Conservation (phyloP, 2,329 filamentous ascomycete species). For the Fusarium lateritium region DNA sequence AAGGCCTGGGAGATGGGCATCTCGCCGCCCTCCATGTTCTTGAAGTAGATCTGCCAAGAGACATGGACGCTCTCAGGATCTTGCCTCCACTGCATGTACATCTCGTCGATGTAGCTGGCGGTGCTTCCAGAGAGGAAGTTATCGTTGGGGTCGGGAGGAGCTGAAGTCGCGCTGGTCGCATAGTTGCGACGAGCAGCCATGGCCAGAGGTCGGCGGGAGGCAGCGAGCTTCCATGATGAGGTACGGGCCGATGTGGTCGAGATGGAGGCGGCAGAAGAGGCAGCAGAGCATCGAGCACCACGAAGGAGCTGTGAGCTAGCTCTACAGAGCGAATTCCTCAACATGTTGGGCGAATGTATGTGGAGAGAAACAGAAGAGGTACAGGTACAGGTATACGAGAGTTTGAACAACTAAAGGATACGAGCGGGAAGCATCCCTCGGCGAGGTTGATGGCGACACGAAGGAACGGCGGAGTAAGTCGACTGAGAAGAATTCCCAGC, state of each 20-base stretch:
- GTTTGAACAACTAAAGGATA: conserved; percentile 43
- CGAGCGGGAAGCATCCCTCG: conserved; percentile 52
- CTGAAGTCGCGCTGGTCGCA: conserved; percentile 67
- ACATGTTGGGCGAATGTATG: conserved; percentile 68
- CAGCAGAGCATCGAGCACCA: conserved; percentile 64
- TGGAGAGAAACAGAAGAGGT: conserved; percentile 38
- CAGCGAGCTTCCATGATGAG: conserved; percentile 61
- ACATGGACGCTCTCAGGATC: conserved; percentile 95
- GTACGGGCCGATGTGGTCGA: conserved; percentile 58
- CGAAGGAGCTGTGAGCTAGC: conserved; percentile 75
- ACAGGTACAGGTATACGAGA: conserved; percentile 27
- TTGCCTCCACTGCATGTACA: conserved; percentile 98
- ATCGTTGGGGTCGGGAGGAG: conserved; percentile 85
- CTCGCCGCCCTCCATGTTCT: conserved; percentile 97
- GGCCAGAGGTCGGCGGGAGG: conserved; percentile 65
- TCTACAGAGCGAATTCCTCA: conserved; percentile 77
- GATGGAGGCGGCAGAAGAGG: conserved; percentile 59
- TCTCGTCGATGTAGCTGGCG: conserved; percentile 99
- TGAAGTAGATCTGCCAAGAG: conserved; percentile 99
- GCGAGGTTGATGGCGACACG: conserved; percentile 51
- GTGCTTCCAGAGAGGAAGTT: conserved; percentile 97
- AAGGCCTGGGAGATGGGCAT: conserved; percentile 99
- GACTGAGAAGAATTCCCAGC: conserved; percentile 43
- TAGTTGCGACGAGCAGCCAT: conserved; percentile 66
- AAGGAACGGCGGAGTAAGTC: conserved; percentile 68